Conservation (phyloP, 2,329 filamentous ascomycete species). For the Tympanopsis confertula region DNA sequence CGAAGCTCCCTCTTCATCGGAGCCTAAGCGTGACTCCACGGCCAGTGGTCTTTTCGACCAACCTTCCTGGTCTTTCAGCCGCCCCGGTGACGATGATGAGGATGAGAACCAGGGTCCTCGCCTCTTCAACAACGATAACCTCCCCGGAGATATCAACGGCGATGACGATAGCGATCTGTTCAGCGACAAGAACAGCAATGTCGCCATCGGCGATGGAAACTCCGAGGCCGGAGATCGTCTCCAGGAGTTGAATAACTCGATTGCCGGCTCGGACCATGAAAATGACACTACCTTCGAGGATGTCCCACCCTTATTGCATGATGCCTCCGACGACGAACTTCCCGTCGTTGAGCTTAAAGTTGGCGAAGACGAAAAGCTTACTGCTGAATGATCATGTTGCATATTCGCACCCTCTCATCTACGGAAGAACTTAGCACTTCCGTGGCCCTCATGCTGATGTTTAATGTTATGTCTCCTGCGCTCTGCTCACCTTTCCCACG, state of each 20-base stretch:
- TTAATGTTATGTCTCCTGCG: too few species aligned
- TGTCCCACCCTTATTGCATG: conserved; percentile 15
- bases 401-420: too few species aligned
- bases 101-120: neutral
- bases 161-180: neutral
- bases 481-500: too few species aligned
- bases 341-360: conserved; percentile 26
- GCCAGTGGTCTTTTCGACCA: neutral
- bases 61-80: neutral
- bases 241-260: too few species aligned
- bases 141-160: neutral
- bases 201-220: neutral
- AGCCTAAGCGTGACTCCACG: neutral
- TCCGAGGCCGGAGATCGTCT: neutral
- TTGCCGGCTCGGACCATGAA: conserved; percentile 12
- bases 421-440: too few species aligned
- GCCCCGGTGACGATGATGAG: neutral
- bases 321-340: conserved; percentile 21
- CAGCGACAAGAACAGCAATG: neutral
- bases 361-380: conserved; percentile 17
- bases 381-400: conserved; percentile 10
- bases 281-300: conserved; percentile 14
- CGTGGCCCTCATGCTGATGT: too few species aligned
- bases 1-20: neutral
- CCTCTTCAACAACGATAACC: neutral